Base-by-base conservation (phyloP, 2,329 filamentous ascomycete species). In the Geoglossum cookeanum region DNA sequence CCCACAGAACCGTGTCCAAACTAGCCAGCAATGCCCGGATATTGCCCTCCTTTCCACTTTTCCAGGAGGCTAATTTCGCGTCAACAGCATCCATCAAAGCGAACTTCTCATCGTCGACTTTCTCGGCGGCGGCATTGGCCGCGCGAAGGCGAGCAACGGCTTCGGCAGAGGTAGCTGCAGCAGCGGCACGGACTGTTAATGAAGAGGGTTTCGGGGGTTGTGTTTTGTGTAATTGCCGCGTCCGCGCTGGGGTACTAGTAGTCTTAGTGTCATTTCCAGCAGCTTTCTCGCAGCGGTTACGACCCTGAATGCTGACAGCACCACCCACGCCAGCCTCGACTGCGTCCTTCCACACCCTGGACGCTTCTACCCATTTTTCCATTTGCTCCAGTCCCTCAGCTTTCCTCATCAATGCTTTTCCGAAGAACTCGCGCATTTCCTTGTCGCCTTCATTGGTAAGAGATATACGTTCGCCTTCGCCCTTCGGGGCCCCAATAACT, bases 311-410 rank as follows among this genome's bases (percentile, higher is more conserved):
- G 55, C 88, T 89, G 7, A 84, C 84, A 6, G 84, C 75, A 6
- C 89, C 91, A n/a, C 92, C 91, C 15, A 94, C 80, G 3, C 90
- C 88, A 30, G 79, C 80, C 69, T 94, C 85, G 1, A 97, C 85
- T 37, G 87, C 90, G 57, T 79, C 73, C 64, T 83, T 81, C 92
- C 92, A 98, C 0, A 86, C 81, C 1, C 75, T 72, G 0, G 81
- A 82, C 1, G 92, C 92, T 55, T 97, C 91, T 2, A 73, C 71
- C 91, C 91, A 98, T 67, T 85, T 87, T 71, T 98, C 92, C 75
- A 98, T 84, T 66, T 95, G 85, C 69, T 98, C 92, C 6, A 97
- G 75, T 1, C 89, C 92, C 70, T 98, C 92, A 0, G 92, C 92
- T 72, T 97, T 97, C 57, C 92, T 84, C 71, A 87, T 91, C 33